A percentile compares a stretch with the other conserved stretches of the same genome.
These are phyloP conservation scores for Apophysomyces sp. DNA, from an alignment of 371 early-diverging fungal species.

Conservation along the genomic window DNA sequence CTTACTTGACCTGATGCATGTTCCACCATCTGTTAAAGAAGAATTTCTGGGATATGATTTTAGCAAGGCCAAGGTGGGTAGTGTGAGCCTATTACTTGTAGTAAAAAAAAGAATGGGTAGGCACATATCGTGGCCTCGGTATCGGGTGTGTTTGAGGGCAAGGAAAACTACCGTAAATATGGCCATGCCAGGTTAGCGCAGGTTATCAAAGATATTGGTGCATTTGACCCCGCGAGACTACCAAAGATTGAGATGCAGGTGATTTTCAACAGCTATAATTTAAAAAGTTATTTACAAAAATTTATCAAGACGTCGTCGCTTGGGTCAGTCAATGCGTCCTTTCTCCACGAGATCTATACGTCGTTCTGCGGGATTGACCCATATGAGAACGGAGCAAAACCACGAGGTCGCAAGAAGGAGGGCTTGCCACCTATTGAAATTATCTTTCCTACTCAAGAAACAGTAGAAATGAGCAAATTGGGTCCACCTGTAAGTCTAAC, in stretches of 20 bases:
- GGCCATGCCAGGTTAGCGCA: conserved; percentile 42
- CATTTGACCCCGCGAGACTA: conserved; percentile 4
- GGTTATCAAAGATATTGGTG: conserved; percentile 25
- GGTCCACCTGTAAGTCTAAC: conserved; percentile 31
- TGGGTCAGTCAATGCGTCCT: conserved; percentile 24
- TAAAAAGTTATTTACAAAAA: too few species aligned
- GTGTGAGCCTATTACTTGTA: neutral
- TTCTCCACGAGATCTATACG: conserved; percentile 35
- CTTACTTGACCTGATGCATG: conserved; percentile 33
- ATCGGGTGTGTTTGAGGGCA: conserved; percentile 40
- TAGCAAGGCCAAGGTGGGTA: conserved; percentile 31
- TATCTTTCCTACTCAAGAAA: conserved; percentile 31
- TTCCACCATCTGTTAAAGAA: conserved; percentile 35
- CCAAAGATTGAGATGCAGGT: conserved; percentile 51
- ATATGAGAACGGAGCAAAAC: conserved; percentile 12
- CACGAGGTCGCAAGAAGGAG: conserved; percentile 7
- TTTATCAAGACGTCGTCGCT: conserved; percentile 45
- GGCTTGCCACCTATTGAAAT: conserved; percentile 35
- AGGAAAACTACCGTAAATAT: conserved; percentile 20
- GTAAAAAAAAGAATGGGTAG: neutral
- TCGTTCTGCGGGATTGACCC: conserved; percentile 41
- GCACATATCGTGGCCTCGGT: conserved; percentile 44
- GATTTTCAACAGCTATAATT: neutral
- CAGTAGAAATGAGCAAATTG: conserved; percentile 26
- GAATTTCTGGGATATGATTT: conserved; percentile 39